Conservation (phyloP, 2,329 filamentous ascomycete genomes). For the Aureobasidium sp. region DNA sequence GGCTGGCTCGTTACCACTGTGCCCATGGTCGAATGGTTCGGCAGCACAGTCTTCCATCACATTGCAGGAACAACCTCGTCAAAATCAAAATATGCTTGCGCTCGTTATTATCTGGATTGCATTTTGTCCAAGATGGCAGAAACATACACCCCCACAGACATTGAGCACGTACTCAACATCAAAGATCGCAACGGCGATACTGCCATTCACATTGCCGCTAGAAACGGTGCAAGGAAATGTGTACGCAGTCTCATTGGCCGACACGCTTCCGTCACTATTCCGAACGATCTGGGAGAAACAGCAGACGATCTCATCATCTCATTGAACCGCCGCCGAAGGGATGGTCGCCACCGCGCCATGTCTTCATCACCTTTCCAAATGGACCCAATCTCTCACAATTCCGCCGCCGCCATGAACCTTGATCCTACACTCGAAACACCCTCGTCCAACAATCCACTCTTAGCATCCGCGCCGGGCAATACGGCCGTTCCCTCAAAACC, state of each 20-base stretch:
- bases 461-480: constrained; percentile 4
- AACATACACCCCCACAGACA: constrained; percentile 64
- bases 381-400: constrained; percentile 17
- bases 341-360: constrained; percentile 51
- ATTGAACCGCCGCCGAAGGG: constrained; percentile 58
- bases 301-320: constrained; percentile 76
- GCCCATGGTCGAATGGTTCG: constrained; percentile 68
- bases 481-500: constrained; percentile 20
- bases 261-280: constrained; percentile 74
- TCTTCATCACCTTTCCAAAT: constrained; percentile 60
- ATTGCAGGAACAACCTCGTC: constrained; percentile 82
- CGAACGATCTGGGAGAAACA: constrained; percentile 73
- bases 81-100: constrained; percentile 79
- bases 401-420: constrained; percentile 13
- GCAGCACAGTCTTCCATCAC: constrained; percentile 88
- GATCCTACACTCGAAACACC: neutral
- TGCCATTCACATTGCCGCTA: constrained; percentile 77
- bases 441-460: neutral
- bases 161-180: constrained; percentile 71
- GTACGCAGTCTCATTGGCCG: constrained; percentile 62
- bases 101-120: constrained; percentile 87
- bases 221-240: constrained; percentile 76
- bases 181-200: constrained; percentile 88
- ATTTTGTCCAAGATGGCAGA: constrained; percentile 82
- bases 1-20: constrained; percentile 78